Base-by-base conservation (phyloP, 2,329 filamentous ascomycete genomes). In the Chrysoporthe puriensis region DNA sequence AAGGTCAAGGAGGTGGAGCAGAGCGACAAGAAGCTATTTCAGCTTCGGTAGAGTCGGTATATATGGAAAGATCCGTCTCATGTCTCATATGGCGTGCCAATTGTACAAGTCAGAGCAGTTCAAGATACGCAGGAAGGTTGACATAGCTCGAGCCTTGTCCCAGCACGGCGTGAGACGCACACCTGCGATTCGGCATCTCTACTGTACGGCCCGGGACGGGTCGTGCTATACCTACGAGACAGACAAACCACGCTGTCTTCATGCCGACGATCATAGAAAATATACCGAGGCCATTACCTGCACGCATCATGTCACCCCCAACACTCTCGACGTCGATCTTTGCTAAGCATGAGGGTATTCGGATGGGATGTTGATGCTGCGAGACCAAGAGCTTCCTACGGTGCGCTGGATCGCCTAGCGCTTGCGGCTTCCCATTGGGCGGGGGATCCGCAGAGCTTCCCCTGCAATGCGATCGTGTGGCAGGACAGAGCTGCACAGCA, bases 1-100 rank as follows among this genome's bases (percentile, higher is more conserved):
- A 82, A 80, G 80, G 63, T 59, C 63, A 80, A 78, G 76, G 79
- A 81, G 77, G 80, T 81, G 76, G 80, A 75, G 70, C 60, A 70
- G 66, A 69, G 71, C 8, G 73, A 74, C 54, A 65, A 72, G 40
- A 70, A 67, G 68, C 69, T 80, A 52, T 81, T 79, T 58, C 52
- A 54, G 50, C 57, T 63, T 18, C 48, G 54, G 40, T 62, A 59
- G 40, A 42, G 34, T 40, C 26, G 3, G 9, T 8, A 26, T 21
- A 58, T 18, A 32, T 6, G 16, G n/a, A 48, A 14, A 43, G 26
- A 6, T 48, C 26, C 36, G 43, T 61, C 13, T 14, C 43, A n/a
- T 18, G n/a, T 7, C 26, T 54, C 48, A 14, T 32, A 54, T 48
- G 59, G 13, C 58, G 9, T 36, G 42, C 8, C 34, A 21, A 40